Conservation (phyloP, 306 rosid species). For the Cucurbita pepo region DNA sequence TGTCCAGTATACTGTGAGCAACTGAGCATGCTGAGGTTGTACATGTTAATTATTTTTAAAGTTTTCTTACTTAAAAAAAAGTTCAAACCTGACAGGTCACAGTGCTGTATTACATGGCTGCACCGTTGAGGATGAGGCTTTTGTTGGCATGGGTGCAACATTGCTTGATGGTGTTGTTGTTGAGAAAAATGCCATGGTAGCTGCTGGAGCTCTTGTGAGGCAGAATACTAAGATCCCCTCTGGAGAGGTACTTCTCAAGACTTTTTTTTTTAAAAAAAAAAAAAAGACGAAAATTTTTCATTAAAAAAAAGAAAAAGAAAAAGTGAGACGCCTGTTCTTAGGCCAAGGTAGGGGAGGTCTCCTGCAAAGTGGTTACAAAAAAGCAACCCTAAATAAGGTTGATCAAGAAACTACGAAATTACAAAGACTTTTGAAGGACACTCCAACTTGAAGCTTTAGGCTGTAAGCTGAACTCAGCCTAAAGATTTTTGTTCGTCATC, state of each 20-base stretch:
- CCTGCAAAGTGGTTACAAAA: not conserved
- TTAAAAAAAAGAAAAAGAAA: not conserved
- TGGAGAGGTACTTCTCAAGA: constrained; percentile 50
- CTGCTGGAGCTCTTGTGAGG: constrained; percentile 94
- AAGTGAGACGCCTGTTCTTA: not conserved
- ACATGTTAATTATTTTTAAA: not conserved
- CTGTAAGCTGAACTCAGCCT: not conserved
- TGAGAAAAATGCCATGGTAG: constrained; percentile 93
- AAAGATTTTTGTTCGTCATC: not conserved
- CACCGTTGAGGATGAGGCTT: constrained; percentile 94
- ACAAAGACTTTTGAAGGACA: not conserved
- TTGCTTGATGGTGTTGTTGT: constrained; percentile 82
- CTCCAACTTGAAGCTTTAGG: not conserved
- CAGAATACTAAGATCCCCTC: constrained; percentile 84
- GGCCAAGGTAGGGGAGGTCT: not conserved
- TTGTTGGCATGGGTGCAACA: constrained; percentile 92
- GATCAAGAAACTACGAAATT: not conserved
- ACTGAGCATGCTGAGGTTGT: not conserved
- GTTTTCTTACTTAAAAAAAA: not conserved
- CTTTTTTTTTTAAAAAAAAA: not conserved
- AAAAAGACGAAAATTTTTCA: no score
- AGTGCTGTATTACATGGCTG: constrained; percentile 90
- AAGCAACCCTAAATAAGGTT: not conserved
- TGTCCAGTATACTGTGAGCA: not conserved
- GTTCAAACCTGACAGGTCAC: constrained; percentile 38